Conservation (phyloP, 495 filamentous ascomycete genomes). For the Penicillium atrosanguineum region DNA sequence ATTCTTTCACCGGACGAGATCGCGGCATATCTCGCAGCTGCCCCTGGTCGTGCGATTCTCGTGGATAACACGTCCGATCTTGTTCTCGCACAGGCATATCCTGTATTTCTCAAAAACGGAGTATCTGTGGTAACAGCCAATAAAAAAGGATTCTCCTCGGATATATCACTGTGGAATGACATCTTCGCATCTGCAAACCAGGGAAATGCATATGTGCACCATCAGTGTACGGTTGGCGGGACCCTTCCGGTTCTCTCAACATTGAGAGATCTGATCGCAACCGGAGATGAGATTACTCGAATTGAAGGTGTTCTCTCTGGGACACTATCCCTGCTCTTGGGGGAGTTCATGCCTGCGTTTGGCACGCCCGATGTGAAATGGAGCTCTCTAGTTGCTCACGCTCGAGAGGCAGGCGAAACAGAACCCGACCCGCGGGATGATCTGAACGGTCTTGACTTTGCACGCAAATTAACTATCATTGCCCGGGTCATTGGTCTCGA, state of each 20-base stretch:
- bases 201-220: slow-evolving; percentile 75
- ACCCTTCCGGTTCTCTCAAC: slow-evolving; percentile 91
- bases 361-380: slow-evolving; percentile 58
- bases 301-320: slow-evolving; percentile 97
- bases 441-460: slow-evolving; percentile 90
- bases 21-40: slow-evolving; percentile 64
- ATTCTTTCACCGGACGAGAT: slow-evolving; percentile 63
- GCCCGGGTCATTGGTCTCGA: slow-evolving; percentile 76
- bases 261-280: slow-evolving; percentile 81
- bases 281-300: slow-evolving; percentile 79
- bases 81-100: slow-evolving; percentile 74
- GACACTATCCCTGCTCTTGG: slow-evolving; percentile 64
- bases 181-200: slow-evolving; percentile 67
- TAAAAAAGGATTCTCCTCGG: slow-evolving; percentile 91
- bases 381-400: slow-evolving; percentile 80
- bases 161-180: slow-evolving; percentile 71
- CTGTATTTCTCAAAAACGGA: slow-evolving; percentile 69
- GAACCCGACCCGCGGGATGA: slow-evolving; percentile 95
- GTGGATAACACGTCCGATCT: slow-evolving; percentile 94
- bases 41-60: slow-evolving; percentile 71
- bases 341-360: slow-evolving; percentile 46
- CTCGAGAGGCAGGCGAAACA: slow-evolving; percentile 87
- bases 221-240: slow-evolving; percentile 90
- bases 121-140: slow-evolving; percentile 93
- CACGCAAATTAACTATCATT: slow-evolving; percentile 87